Conservation (phyloP, 148 eudicot species). For the Rhododendron mucronatum region DNA sequence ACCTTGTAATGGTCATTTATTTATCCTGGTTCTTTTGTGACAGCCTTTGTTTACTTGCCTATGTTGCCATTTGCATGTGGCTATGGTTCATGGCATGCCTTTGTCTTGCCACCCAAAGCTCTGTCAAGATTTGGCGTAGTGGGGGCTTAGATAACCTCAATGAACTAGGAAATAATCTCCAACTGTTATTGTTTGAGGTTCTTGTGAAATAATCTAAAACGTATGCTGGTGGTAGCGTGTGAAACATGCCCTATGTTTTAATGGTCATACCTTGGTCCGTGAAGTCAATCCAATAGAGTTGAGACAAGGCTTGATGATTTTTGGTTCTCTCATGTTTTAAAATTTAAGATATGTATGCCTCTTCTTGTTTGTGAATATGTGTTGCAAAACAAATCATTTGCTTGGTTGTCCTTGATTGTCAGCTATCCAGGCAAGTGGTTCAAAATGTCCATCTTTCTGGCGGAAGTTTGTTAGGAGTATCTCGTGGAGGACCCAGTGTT, state of each 20-base stretch:
- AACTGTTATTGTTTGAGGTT: background rate
- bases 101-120: background rate
- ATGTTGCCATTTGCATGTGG: background rate
- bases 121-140: background rate
- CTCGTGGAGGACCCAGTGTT: constrained; percentile 88
- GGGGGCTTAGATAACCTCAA: background rate
- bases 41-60: background rate
- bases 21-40: background rate
- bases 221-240: background rate
- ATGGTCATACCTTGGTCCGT: background rate
- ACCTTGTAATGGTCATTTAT: background rate
- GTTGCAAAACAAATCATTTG: background rate
- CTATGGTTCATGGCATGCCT: background rate
- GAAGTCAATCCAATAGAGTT: background rate
- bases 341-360: background rate
- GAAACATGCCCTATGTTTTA: background rate
- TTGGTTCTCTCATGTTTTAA: background rate
- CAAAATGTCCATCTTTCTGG: constrained; percentile 97
- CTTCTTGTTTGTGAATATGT: background rate
- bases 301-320: background rate
- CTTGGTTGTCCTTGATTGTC: constrained; percentile 6
- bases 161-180: background rate
- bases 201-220: background rate
- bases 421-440: constrained; percentile 93
- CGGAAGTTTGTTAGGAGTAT: constrained; percentile 95